These are phyloP conservation scores for Gnomoniopsis smithogilvyi DNA, from an alignment of 2,329 filamentous ascomycete species.

Conservation along the genomic window DNA sequence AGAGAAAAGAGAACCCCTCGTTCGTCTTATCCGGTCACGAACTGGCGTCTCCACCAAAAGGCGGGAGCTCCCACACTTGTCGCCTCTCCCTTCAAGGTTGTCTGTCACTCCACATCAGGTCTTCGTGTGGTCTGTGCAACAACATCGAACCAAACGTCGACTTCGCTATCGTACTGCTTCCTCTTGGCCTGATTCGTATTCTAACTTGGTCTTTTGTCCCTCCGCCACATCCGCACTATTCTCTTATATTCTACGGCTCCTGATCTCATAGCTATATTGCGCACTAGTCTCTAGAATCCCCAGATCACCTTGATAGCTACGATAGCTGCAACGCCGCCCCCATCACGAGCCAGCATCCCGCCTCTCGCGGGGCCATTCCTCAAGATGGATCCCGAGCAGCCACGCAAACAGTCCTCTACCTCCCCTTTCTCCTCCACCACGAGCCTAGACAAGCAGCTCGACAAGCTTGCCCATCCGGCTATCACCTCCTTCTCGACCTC, in stretches of 20 bases:
- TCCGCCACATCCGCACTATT: too few relatives aligned
- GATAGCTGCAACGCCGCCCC: background rate
- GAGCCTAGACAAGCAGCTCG: conserved; percentile 13
- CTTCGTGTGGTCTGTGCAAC: background rate
- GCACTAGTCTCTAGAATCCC: background rate
- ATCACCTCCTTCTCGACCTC: conserved; percentile 15
- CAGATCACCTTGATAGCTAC: background rate
- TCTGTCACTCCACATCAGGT: background rate
- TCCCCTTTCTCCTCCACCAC: conserved; percentile 15
- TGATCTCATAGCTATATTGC: background rate
- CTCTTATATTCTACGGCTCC: background rate
- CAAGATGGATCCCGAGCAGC: conserved; percentile 17
- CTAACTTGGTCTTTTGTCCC: too few relatives aligned
- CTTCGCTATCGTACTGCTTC: background rate
- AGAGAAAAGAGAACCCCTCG: too few relatives aligned
- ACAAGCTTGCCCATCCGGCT: conserved; percentile 23
- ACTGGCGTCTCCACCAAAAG: too few relatives aligned
- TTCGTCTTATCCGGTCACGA: too few relatives aligned
- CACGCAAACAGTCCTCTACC: conserved; percentile 1
- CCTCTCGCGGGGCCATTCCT: conserved; percentile 1
- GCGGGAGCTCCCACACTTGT: background rate
- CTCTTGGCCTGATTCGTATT: background rate
- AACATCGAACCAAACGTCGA: background rate
- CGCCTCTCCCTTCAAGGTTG: too few relatives aligned
- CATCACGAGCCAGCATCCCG: background rate